Base-by-base conservation (phyloP, 2,329 filamentous ascomycete species). In the Bipolaris victoriae region DNA sequence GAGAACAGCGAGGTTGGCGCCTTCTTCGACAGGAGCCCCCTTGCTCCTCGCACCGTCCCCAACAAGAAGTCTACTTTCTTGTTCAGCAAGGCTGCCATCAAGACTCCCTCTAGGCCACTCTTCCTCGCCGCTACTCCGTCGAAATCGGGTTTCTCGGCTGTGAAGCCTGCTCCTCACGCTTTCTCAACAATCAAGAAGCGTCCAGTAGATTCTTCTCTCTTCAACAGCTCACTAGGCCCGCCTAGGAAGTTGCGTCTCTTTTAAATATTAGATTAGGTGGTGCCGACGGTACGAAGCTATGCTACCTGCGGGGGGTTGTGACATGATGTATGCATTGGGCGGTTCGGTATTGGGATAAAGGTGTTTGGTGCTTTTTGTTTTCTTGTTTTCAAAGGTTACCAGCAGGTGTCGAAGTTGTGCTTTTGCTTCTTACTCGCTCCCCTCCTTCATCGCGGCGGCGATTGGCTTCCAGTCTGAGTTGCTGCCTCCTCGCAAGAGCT, bases 101-200 rank as follows among this genome's bases (percentile, higher is more conserved):
- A 82, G 66, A 85, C 83, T 1, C 84, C 84, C 1, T 82, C 83
- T 0, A 85, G 85, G 67, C 80, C 82, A 16, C 65, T 56, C 33
- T 66, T 64, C 44, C 67, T 74, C 22, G 51, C 51, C n/a, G 55
- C 69, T 22, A 67, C 66, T 9, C 67, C 72, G 3, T 35, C 69
- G 48, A 64, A 68, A 44, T 61, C 61, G 3, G 49, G 60, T 43
- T 46, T 58, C 4, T 63, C 63, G 9, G 61, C 64, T 13, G 54
- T 60, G 13, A 65, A 67, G 62, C 63, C 61, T 49, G 45, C 41
- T 29, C 10, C 41, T 29, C 51, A 55, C 11, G 51, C 55, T 9
- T 65, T 65, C 45, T 64, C 66, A 3, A 67, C 65, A 1, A 60
- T 54, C 13, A 69, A 69, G 62, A 70, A 67, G 64, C 63, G 63